Evolutionary conservation across 768 basidiomycete genomes (phyloP).

Genomic region (Kwoniella europaea): DNA sequence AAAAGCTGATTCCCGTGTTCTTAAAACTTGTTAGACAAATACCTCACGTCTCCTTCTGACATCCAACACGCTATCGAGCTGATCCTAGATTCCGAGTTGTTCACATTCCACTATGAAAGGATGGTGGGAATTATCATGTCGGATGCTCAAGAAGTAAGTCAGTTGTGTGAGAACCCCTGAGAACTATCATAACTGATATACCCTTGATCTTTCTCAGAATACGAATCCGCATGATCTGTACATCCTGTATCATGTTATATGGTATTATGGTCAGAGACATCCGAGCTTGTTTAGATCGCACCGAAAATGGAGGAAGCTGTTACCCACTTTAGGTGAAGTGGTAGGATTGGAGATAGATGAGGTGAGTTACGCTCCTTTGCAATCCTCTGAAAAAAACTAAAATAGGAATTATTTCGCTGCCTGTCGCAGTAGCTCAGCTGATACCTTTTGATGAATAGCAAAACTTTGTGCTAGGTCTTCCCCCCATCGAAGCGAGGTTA

Average conservation of each 20-base stretch:
- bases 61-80: slow-evolving; percentile 80
- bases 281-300: slow-evolving; percentile 74
- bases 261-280: slow-evolving; percentile 73
- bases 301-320: slow-evolving; percentile 79
- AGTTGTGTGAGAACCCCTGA: not conserved
- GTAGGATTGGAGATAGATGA: slow-evolving; percentile 64
- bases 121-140: slow-evolving; percentile 81
- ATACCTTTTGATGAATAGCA: slow-evolving; percentile 1
- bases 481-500: slow-evolving; percentile 81
- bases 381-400: not conserved
- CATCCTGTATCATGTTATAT: slow-evolving; percentile 77
- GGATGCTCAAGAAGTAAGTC: slow-evolving; percentile 69
- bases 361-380: slow-evolving; percentile 62
- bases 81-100: slow-evolving; percentile 82
- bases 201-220: slow-evolving; percentile 61
- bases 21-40: slow-evolving; percentile 68
- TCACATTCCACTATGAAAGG: slow-evolving; percentile 85
- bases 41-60: slow-evolving; percentile 80
- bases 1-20: no score
- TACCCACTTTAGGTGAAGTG: slow-evolving; percentile 79
- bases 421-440: not conserved
- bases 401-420: not conserved
- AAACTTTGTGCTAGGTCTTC: slow-evolving; percentile 49
- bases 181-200: no score
- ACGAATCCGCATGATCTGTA: slow-evolving; percentile 84